Evolutionary conservation across 768 basidiomycete species (phyloP).

Genomic region (Pisolithus marmoratus): DNA sequence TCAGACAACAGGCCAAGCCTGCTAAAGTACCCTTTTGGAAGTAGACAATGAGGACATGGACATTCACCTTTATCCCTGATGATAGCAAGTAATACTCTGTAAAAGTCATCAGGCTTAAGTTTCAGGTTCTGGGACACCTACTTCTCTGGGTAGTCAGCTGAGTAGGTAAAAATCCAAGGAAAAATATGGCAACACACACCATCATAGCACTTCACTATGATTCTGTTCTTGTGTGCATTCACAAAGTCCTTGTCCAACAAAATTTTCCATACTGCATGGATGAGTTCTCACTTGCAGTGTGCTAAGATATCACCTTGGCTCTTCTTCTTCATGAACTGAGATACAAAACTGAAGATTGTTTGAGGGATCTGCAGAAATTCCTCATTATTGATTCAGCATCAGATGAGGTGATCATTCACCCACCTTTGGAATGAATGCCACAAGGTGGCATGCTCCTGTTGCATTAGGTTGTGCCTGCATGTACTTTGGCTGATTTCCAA

Average conservation of each 20-base stretch:
- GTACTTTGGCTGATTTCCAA: conserved; percentile 41
- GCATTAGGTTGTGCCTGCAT: conserved; percentile 19
- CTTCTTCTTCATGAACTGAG: neutral
- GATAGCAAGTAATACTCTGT: too few species aligned
- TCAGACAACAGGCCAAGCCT: too few species aligned
- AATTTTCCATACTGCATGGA: conserved; percentile 13
- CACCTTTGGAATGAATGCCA: conserved; percentile 41
- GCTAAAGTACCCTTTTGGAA: too few species aligned
- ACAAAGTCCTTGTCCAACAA: conserved; percentile 20
- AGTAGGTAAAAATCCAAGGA: conserved; percentile 14
- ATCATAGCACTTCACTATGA: conserved; percentile 9
- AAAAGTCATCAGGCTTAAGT: too few species aligned
- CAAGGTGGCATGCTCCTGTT: conserved; percentile 30
- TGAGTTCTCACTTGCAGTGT: conserved; percentile 13
- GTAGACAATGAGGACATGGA: too few species aligned
- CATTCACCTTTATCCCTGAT: too few species aligned
- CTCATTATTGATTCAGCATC: neutral
- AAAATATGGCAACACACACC: conserved; percentile 10
- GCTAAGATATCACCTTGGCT: neutral
- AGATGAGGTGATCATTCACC: neutral
- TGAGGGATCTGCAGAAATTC: neutral
- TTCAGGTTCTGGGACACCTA: neutral
- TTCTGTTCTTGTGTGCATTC: conserved; percentile 14
- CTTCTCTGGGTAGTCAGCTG: conserved; percentile 5
- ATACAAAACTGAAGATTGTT: neutral